Base-by-base conservation (phyloP, 1,139 yeast genomes). In the Debaryomycetaceae sp. region DNA sequence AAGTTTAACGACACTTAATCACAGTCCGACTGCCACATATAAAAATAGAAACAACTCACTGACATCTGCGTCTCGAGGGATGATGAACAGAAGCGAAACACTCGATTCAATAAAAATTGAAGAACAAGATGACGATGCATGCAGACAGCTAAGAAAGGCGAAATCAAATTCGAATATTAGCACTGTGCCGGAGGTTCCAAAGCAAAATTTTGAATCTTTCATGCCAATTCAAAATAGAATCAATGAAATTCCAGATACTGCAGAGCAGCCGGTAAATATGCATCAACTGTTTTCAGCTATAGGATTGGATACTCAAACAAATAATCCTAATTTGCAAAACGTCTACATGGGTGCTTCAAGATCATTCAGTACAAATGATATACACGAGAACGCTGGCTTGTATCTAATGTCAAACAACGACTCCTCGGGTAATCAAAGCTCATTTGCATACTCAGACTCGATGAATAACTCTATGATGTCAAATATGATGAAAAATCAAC, bases 81-180 rank as follows among this genome's bases (percentile, higher is more conserved):
- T 35, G 33, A 42, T 24, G 36, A 39, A 11, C 42, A 27, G 31
- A 36, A 59, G 57, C 38, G 61, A 58, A 40, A 60, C 65, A 6
- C 51, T 68, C 33, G 74, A 68, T 36, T 59, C 72, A 5, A 63
- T 69, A 40, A 60, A 62, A 37, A 62, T 68, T 42, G 76, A 71
- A 47, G 72, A 67, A 44, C 75, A 70, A 49, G 76, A 72, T 42
- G 74, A 72, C 51, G 77, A 73, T 53, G 78, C 78, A 3, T 63
- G 72, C 46, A 68, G 68, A 46, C 75, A 71, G 49, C 54, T 74
- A 44, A 63, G 64, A 39, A 65, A 71, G 51, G 76, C 75, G 5
- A 70, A 69, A 49, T 66, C 72, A 9, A 63, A 59, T 48, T 51
- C 65, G 6, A 51, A 54, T 39, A 49, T 52, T 49, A 34, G 34